Evolutionary conservation across 1,139 yeast species (phyloP).

Genomic region (Yamadazyma sp.): DNA sequence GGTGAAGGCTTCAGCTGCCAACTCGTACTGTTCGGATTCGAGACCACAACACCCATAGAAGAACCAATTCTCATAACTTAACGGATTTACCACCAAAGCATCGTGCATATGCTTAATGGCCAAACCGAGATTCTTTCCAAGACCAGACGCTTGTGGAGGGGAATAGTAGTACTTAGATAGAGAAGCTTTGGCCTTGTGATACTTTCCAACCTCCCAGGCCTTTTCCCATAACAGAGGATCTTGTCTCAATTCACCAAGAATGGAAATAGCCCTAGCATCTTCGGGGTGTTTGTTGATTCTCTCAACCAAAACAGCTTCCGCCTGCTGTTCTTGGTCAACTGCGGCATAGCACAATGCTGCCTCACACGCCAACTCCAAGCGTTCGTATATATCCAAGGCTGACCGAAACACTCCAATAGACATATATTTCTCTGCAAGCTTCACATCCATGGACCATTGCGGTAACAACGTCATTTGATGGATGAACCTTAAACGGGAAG

Average conservation of each 20-base stretch:
- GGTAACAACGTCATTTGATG: conserved; percentile 79
- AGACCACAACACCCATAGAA: conserved; percentile 90
- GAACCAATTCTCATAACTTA: conserved; percentile 83
- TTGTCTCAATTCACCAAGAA: conserved; percentile 80
- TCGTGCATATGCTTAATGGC: conserved; percentile 74
- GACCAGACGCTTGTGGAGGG: conserved; percentile 60
- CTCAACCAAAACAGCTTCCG: conserved; percentile 55
- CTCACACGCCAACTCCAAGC: conserved; percentile 75
- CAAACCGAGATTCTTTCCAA: conserved; percentile 48
- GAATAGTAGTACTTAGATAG: conserved; percentile 70
- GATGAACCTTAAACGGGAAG: conserved; percentile 63
- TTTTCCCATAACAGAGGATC: conserved; percentile 79
- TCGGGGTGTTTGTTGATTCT: conserved; percentile 60
- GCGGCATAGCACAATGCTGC: conserved; percentile 92
- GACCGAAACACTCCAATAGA: conserved; percentile 82
- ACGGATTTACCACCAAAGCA: conserved; percentile 72
- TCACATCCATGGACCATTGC: conserved; percentile 81
- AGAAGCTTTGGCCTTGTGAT: conserved; percentile 83
- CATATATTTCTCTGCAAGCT: conserved; percentile 84
- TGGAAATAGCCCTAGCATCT: conserved; percentile 82
- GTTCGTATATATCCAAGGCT: conserved; percentile 85
- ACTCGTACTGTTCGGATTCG: conserved; percentile 66
- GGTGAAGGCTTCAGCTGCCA: conserved; percentile 91
- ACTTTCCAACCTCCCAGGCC: conserved; percentile 85
- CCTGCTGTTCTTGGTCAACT: conserved; percentile 71